These are phyloP conservation scores for Emydomyces testavorans DNA, from an alignment of 2,329 filamentous ascomycete genomes.

Conservation along the genomic window DNA sequence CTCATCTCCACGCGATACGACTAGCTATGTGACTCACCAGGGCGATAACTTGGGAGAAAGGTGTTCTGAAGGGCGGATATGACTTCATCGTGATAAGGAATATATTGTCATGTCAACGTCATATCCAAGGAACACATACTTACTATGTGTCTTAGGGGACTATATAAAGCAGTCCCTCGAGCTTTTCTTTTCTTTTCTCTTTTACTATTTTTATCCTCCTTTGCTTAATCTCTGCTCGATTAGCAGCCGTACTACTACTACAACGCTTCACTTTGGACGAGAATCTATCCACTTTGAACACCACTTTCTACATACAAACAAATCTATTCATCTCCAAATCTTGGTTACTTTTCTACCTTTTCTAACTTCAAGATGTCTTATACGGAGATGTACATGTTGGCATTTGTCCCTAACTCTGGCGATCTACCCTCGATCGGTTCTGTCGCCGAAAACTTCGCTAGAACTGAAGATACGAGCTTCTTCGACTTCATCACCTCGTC, in stretches of 20 bases:
- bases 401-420: slow-evolving; percentile 6
- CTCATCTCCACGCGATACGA: too few relatives aligned
- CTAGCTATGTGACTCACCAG: not conserved
- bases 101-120: not conserved
- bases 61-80: not conserved
- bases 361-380: slow-evolving; percentile 11
- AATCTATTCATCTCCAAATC: not conserved
- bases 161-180: not conserved
- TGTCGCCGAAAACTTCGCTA: slow-evolving; percentile 3
- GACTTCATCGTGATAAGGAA: not conserved
- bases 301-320: not conserved
- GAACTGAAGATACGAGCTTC: slow-evolving; percentile 8
- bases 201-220: too few relatives aligned
- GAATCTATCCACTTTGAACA: too few relatives aligned
- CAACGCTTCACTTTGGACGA: too few relatives aligned
- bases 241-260: too few relatives aligned
- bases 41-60: not conserved
- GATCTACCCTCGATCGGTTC: slow-evolving; percentile 13
- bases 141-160: not conserved
- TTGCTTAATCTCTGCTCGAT: too few relatives aligned
- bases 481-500: slow-evolving; percentile 9
- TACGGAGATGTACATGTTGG: slow-evolving; percentile 12
- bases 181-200: slow-evolving; percentile 4
- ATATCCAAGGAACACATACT: not conserved
- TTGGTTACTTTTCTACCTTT: not conserved